Evolutionary conservation across 768 basidiomycete genomes (phyloP), one percentile per base, ranked within the genome.

Genomic region (Podaxis pistillaris): DNA sequence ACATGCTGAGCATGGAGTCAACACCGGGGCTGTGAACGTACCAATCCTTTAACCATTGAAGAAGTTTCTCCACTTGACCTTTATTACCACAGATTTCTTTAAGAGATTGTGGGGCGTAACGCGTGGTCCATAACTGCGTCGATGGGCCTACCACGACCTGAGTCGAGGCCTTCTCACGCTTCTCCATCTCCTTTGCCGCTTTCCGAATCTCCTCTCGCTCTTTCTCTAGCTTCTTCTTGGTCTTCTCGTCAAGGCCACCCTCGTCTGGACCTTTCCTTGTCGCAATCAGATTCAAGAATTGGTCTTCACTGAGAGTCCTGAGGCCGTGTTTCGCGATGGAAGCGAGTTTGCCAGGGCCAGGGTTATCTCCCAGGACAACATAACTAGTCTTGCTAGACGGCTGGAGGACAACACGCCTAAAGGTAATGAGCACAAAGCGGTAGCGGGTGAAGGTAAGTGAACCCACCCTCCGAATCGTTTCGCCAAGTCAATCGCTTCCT

Each of bases 41-140:
- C 96, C 97, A 99, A 58, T 91, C 88, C 37, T 86, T 81, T 22
- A 99, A 76, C 97, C 97, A 99, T 37, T 78, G 79, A 58, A 88
- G 87, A 3, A 99, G 76, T 69, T 94, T 94, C 75, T 98, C 96
- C 1, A 98, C 89, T 58, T 87, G 83, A 0, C 86, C 83, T 75
- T 98, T 98, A 78, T 98, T 99, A 7, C 97, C 97, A 64, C 96
- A 98, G 17, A 99, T 85, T 61, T 99, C 94, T 68, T 92, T 95
- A 60, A 95, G 66, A 2, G 81, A 83, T 65, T 88, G 86, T 1
- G 97, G 97, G 0, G 97, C 96, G 71, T 99, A 99, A 9, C 94
- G 87, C 36, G 89, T 90, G 41, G 97, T 98, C 97, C 97, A 98
- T 0, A 98, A 80, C 71, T 96, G 94, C 2, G 82, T 80, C 1